Percentiles rank a stretch among this genome's conserved stretches.
Conservation (phyloP, 225 moss, liverwort and hornwort genomes). For the Pseudisothecium myosuroides region DNA sequence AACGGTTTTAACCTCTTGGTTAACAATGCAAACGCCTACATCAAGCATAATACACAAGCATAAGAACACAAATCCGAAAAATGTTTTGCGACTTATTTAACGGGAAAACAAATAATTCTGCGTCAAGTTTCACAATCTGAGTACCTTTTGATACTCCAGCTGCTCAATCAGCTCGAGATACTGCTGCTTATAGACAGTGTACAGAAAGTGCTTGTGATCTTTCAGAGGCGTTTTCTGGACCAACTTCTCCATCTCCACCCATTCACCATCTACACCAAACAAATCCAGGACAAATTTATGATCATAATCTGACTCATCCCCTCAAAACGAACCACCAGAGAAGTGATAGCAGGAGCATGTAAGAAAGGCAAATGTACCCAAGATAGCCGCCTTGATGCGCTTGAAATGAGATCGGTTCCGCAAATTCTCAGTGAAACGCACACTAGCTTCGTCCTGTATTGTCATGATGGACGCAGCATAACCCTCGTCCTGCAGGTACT, state of each 20-base stretch:
- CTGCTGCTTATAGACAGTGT: slow-evolving; percentile 83
- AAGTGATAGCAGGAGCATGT: not conserved
- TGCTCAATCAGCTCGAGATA: slow-evolving; percentile 86
- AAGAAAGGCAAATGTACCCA: slow-evolving; percentile 25
- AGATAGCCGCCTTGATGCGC: slow-evolving; percentile 79
- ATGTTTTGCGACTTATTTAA: not conserved
- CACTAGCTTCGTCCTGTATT: slow-evolving; percentile 78
- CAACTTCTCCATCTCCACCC: slow-evolving; percentile 83
- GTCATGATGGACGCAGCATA: slow-evolving; percentile 81
- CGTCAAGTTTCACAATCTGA: not conserved
- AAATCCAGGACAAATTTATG: not conserved
- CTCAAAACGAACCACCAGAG: not conserved
- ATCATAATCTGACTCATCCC: not conserved
- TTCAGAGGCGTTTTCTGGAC: slow-evolving; percentile 79
- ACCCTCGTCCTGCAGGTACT: slow-evolving; percentile 86
- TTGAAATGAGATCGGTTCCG: slow-evolving; percentile 81
- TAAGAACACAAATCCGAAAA: not conserved
- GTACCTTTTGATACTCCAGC: slow-evolving; percentile 82
- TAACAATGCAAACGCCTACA: slow-evolving; percentile 77
- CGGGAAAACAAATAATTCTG: not conserved
- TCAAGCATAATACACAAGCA: not conserved
- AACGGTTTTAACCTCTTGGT: slow-evolving; percentile 83
- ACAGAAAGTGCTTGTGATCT: slow-evolving; percentile 80
- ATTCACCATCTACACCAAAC: slow-evolving; percentile 62
- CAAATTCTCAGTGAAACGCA: slow-evolving; percentile 60